These are phyloP conservation scores for Aspergillus versicolor DNA, from an alignment of 2,329 filamentous ascomycete genomes.

Conservation along the genomic window DNA sequence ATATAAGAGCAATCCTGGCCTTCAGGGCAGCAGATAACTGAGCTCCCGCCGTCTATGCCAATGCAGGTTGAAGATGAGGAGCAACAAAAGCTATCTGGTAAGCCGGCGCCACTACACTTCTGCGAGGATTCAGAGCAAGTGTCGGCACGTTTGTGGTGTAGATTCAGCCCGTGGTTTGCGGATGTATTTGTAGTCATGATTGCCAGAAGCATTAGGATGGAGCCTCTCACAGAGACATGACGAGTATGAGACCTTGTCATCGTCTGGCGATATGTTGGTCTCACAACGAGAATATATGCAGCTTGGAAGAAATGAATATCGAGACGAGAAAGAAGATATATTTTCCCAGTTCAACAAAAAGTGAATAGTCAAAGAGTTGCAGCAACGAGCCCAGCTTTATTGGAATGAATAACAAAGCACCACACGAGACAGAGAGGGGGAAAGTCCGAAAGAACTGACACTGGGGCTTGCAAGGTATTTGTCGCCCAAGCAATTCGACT, in stretches of 20 bases:
- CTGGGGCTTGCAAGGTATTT: slow-evolving; percentile 10
- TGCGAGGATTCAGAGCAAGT: slow-evolving; percentile 34
- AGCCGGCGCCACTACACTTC: slow-evolving; percentile 35
- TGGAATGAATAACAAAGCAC: neutral
- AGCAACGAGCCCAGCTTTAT: slow-evolving; percentile 1
- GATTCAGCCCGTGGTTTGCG: slow-evolving; percentile 20
- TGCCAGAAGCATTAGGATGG: slow-evolving; percentile 24
- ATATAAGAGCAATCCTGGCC: slow-evolving; percentile 43
- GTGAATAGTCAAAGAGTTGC: neutral
- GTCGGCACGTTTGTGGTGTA: slow-evolving; percentile 25
- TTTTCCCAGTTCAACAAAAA: neutral
- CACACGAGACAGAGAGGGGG: neutral
- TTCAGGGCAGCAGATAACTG: slow-evolving; percentile 48
- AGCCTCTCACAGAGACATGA: slow-evolving; percentile 5
- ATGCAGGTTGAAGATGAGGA: slow-evolving; percentile 41
- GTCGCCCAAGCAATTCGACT: slow-evolving; percentile 15
- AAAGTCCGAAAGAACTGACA: neutral
- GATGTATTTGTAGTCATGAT: slow-evolving; percentile 22
- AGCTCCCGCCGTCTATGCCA: slow-evolving; percentile 41
- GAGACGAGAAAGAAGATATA: neutral
- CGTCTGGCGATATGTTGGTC: slow-evolving; percentile 11
- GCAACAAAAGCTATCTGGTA: slow-evolving; percentile 48
- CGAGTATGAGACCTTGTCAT: slow-evolving; percentile 19
- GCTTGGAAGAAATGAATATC: neutral
- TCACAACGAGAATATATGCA: neutral